Evolutionary conservation across 768 basidiomycete genomes (phyloP), one percentile per base, ranked within the genome.

Genomic region (Holtermannia corniformis): DNA sequence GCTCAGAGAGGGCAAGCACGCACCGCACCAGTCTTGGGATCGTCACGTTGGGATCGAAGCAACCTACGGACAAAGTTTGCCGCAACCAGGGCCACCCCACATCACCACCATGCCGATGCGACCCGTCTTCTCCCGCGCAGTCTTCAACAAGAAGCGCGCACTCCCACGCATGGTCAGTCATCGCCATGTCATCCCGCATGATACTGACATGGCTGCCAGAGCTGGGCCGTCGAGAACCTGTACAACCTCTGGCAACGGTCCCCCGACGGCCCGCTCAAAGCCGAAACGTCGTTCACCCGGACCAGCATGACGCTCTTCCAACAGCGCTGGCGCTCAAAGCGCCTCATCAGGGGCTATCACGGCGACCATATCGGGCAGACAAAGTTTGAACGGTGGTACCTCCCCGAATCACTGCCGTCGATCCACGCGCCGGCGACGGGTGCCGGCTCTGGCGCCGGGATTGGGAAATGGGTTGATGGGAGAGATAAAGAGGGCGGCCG

Each of bases 361-460:
- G 91, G 92, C 21, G 92, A 95, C 78, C 85, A 80, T 68, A 90
- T 96, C 56, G 83, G 83, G 49, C 89, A 93, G 76, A 85, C 84
- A 64, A 83, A 84, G 32, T 97, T 96, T 80, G 91, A 91, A 69
- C 81, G 85, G 52, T 91, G 89, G 86, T 97, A 90, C 71, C 80
- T 99, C 32, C 93, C 93, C 14, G 77, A 80, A 54, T 83, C 79
- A 0, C 78, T 97, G 14, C 93, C 88, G 80, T 41, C 79, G 19
- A 68, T 73, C 26, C 63, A 68, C 50, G 51, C 58, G 1, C 48
- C 57, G 16, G 47, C 44, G 40, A 22, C 56, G 32, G 16, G 19
- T 12, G 26, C 24, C 19, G 24, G 52, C 3, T 51, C 55, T 21
- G 19, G 10, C 24, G 43, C 12, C 55, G 53, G 44, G 13, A 62